phyloP scores from a whole-genome alignment of 768 basidiomycete species.

The Serendipita sp. region DNA sequence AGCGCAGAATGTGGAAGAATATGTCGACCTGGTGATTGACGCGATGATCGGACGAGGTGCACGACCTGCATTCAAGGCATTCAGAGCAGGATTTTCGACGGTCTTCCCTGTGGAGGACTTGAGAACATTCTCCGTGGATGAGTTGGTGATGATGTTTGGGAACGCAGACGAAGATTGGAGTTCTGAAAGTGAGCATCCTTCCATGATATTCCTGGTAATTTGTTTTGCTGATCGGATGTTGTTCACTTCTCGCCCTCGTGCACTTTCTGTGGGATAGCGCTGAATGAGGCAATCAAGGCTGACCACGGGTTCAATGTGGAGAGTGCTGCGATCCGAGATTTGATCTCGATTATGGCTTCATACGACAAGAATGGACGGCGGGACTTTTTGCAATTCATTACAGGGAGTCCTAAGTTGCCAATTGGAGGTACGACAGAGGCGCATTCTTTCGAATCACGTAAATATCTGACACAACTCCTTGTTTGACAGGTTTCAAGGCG shows the following conservation, averaged over 20 bases:
- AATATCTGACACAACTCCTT: constrained; percentile 10
- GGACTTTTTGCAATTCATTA: constrained; percentile 90
- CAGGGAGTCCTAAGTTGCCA: constrained; percentile 90
- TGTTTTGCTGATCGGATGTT: background rate
- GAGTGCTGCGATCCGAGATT: constrained; percentile 74
- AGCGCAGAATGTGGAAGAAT: constrained; percentile 75
- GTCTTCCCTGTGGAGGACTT: constrained; percentile 89
- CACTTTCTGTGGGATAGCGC: constrained; percentile 32
- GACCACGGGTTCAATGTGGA: constrained; percentile 98
- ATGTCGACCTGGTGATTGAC: constrained; percentile 73
- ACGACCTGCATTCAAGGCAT: constrained; percentile 67
- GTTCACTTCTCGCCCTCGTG: constrained; percentile 3
- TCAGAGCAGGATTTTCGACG: constrained; percentile 88
- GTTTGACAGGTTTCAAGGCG: constrained; percentile 67
- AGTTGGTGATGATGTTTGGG: constrained; percentile 90
- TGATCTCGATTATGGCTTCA: constrained; percentile 73
- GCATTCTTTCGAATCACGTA: background rate
- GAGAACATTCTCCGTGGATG: constrained; percentile 83
- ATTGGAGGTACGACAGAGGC: constrained; percentile 58
- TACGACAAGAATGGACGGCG: constrained; percentile 62
- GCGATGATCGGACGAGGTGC: constrained; percentile 74
- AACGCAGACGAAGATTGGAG: constrained; percentile 98
- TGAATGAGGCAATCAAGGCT: constrained; percentile 82
- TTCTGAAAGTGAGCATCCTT: constrained; percentile 50
- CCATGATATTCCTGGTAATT: background rate